Evolutionary conservation across 768 basidiomycete species (phyloP), one percentile per base, ranked within the genome.

Genomic region (Phallus indusiatus): DNA sequence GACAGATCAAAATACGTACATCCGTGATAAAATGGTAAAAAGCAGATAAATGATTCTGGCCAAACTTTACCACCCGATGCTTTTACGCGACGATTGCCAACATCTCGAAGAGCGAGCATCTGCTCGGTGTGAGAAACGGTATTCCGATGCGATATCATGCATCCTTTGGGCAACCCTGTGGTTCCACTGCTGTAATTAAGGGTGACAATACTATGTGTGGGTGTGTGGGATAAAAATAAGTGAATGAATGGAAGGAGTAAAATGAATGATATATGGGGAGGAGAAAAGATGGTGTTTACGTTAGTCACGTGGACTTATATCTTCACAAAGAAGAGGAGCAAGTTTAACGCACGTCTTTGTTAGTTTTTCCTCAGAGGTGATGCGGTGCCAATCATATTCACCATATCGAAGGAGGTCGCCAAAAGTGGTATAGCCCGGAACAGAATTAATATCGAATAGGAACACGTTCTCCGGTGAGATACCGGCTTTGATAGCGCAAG

Each of bases 131-230:
- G 57, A 18, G 57, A 24, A 16, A 59, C 57, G 8, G 34, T 59
- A 59, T 59, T 59, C 4, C 57, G 48, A 28, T 59, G 57, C 16
- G 57, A 59, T 11, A 59, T 59, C 57, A 59, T 59, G 20, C 57
- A 59, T 17, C 81, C 90, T 70, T 92, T 93, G 1, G 90, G 84
- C 61, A 83, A 83, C 1, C 90, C 88, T 0, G 86, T 89, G 0
- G 89, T 91, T 5, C 89, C 89, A 69, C 71, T 72, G 6, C 71
- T 74, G 59, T 88, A 89, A 48, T 59, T 59, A 20, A 59, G 37
- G 9, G 57, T 18, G 10, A 59, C 47, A 22, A 59, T 59, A 14
- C 57, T 59, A 17, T 24, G 36, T 34, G 36, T 22, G n/a, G n/a
- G n/a, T n/a, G n/a, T 12, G 36, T n/a, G 48, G 48, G 16, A 9